Evolutionary conservation across 495 filamentous ascomycete genomes (phyloP).

Genomic region (Alectoria sarmentosa): DNA sequence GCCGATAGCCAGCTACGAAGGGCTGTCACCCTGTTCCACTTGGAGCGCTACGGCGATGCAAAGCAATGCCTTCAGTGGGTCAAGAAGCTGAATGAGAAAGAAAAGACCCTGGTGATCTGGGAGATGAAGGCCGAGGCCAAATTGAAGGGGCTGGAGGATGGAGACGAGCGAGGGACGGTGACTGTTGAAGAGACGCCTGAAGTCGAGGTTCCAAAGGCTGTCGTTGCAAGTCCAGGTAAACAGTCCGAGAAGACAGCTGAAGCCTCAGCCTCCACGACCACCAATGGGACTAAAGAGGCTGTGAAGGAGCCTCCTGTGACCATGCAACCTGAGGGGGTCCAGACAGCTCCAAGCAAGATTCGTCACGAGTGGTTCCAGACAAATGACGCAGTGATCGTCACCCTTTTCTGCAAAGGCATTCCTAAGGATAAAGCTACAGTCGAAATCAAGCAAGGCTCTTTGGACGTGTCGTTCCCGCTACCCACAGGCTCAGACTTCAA

Average conservation of each 20-base stretch:
- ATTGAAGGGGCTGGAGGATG: slow-evolving; percentile 48
- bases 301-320: slow-evolving; percentile 18
- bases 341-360: slow-evolving; percentile 55
- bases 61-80: slow-evolving; percentile 57
- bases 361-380: slow-evolving; percentile 80
- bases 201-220: slow-evolving; percentile 39
- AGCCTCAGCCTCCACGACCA: slow-evolving; percentile 6
- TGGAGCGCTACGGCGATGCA: slow-evolving; percentile 70
- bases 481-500: slow-evolving; percentile 48
- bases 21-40: slow-evolving; percentile 62
- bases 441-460: slow-evolving; percentile 51
- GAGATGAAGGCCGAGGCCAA: slow-evolving; percentile 46
- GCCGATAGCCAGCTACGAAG: slow-evolving; percentile 74
- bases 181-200: slow-evolving; percentile 60
- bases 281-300: neutral
- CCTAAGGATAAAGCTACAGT: slow-evolving; percentile 53
- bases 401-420: slow-evolving; percentile 65
- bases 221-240: slow-evolving; percentile 24
- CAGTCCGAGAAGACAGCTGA: slow-evolving; percentile 23
- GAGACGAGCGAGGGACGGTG: slow-evolving; percentile 50
- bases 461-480: slow-evolving; percentile 62
- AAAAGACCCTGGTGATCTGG: slow-evolving; percentile 60
- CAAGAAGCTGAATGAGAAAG: slow-evolving; percentile 52
- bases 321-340: slow-evolving; percentile 27
- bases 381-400: slow-evolving; percentile 54